Evolutionary conservation across 495 filamentous ascomycete genomes (phyloP).

Genomic region (Aspergillus homomorphus): DNA sequence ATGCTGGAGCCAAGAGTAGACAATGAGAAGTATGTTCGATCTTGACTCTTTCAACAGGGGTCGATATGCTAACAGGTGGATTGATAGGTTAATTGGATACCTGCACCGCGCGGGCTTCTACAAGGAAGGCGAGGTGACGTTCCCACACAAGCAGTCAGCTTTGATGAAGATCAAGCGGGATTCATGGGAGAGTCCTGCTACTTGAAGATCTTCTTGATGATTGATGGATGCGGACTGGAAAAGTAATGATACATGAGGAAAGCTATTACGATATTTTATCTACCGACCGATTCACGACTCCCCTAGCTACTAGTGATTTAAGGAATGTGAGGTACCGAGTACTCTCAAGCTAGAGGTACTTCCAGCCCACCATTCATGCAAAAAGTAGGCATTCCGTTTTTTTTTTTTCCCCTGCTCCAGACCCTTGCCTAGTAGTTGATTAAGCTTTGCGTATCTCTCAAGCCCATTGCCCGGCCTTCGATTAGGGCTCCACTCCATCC

Average conservation of each 20-base stretch:
- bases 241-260: background rate
- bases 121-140: slow-evolving; percentile 82
- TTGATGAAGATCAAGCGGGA: slow-evolving; percentile 81
- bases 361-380: too few species aligned
- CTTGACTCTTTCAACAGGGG: background rate
- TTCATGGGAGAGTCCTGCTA: slow-evolving; percentile 73
- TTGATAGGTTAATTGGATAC: slow-evolving; percentile 71
- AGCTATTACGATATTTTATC: background rate
- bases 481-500: too few species aligned
- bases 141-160: slow-evolving; percentile 91
- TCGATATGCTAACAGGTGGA: background rate
- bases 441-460: too few species aligned
- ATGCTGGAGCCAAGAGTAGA: slow-evolving; percentile 89
- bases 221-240: too few species aligned
- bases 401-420: too few species aligned
- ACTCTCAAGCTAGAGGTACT: too few species aligned
- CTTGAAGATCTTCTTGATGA: slow-evolving; percentile 34
- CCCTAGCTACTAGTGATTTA: too few species aligned
- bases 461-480: too few species aligned
- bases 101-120: slow-evolving; percentile 73
- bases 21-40: slow-evolving; percentile 72
- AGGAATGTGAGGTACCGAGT: too few species aligned
- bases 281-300: background rate
- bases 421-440: background rate
- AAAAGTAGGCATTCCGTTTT: too few species aligned